These are phyloP conservation scores for Trypanosoma congolense DNA, from an alignment of 208 protist genomes.

Conservation along the genomic window DNA sequence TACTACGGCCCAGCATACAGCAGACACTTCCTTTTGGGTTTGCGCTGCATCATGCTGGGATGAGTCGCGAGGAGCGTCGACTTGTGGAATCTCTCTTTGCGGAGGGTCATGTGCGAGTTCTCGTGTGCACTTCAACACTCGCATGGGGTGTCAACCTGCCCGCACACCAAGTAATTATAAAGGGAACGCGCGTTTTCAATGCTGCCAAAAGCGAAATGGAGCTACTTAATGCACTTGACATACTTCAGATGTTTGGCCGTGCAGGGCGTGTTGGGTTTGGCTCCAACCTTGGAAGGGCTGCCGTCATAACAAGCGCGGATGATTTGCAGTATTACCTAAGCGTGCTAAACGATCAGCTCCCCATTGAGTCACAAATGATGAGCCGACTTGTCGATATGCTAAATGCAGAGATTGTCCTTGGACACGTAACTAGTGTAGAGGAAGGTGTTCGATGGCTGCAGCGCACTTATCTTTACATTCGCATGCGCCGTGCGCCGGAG, in stretches of 20 bases:
- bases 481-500: slow-evolving; percentile 94
- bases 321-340: slow-evolving; percentile 98
- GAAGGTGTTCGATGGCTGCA: slow-evolving; percentile 98
- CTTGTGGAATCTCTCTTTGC: slow-evolving; percentile 98
- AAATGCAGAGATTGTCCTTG: slow-evolving; percentile 98
- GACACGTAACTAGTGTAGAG: slow-evolving; percentile 90
- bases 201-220: slow-evolving; percentile 94
- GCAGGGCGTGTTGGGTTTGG: slow-evolving; percentile 97
- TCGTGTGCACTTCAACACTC: slow-evolving; percentile 99
- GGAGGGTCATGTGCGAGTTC: slow-evolving; percentile 92
- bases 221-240: slow-evolving; percentile 96
- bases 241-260: slow-evolving; percentile 99
- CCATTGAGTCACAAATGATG: slow-evolving; percentile 99
- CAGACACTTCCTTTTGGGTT: slow-evolving; percentile 95
- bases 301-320: slow-evolving; percentile 94
- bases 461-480: slow-evolving; percentile 98
- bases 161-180: slow-evolving; percentile 99
- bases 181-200: slow-evolving; percentile 99
- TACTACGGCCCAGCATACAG: slow-evolving; percentile 48
- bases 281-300: slow-evolving; percentile 90
- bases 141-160: slow-evolving; percentile 99
- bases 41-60: slow-evolving; percentile 99
- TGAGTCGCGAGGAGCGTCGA: slow-evolving; percentile 92
- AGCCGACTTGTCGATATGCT: slow-evolving; percentile 94
- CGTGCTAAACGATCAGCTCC: slow-evolving; percentile 98